phyloP scores from a whole-genome alignment of 2,329 filamentous ascomycete species.

The Plectosphaerella plurivora region DNA sequence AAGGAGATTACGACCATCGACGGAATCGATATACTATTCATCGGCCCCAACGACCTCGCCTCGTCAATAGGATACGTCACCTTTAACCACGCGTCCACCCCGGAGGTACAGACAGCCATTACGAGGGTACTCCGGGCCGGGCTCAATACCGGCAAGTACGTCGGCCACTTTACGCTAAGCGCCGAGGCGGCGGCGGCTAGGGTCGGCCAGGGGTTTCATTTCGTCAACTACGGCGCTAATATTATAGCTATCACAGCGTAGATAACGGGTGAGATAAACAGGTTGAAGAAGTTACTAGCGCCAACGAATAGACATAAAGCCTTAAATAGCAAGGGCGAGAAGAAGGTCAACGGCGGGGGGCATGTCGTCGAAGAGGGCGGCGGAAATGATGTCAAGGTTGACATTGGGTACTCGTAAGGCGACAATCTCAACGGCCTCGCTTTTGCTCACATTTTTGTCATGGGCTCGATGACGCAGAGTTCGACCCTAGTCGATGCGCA shows the following conservation, averaged over 20 bases:
- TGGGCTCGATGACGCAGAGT: too few species aligned
- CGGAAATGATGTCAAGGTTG: too few species aligned
- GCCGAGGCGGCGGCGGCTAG: constrained; percentile 20
- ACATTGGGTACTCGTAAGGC: too few species aligned
- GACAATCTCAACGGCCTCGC: too few species aligned
- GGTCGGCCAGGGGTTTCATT: constrained; percentile 25
- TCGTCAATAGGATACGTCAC: constrained; percentile 23
- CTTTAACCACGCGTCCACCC: constrained; percentile 23
- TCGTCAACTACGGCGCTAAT: constrained; percentile 30
- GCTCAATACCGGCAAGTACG: constrained; percentile 25
- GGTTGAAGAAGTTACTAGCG: constrained; percentile 13
- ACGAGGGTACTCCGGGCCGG: constrained; percentile 18
- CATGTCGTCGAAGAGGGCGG: too few species aligned
- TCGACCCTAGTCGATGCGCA: too few species aligned
- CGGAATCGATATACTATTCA: constrained; percentile 59
- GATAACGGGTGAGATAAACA: constrained; percentile 26
- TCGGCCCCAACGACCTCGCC: constrained; percentile 62
- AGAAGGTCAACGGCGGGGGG: not conserved
- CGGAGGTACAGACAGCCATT: constrained; percentile 24
- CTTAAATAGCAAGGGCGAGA: not conserved
- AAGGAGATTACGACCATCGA: constrained; percentile 58
- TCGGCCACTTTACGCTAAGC: constrained; percentile 25
- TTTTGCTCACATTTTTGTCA: too few species aligned
- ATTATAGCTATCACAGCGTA: constrained; percentile 30
- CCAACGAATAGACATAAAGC: too few species aligned